Evolutionary conservation across 108 stramenopile genomes (phyloP), one percentile per base, ranked within the genome.

Genomic region (Cylindrotheca fusiformis): DNA sequence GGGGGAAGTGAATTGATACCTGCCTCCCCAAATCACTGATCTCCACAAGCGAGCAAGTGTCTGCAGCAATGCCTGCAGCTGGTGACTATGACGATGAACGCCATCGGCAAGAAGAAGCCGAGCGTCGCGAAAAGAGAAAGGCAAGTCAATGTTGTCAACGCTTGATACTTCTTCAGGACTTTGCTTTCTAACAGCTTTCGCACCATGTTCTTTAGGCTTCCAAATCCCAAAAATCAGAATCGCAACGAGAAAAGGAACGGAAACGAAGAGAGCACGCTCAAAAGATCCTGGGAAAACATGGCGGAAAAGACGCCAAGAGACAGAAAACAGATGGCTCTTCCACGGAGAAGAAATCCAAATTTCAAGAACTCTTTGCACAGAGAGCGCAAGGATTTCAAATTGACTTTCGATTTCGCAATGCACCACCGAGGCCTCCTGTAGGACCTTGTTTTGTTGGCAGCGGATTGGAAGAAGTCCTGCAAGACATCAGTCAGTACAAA

Each of bases 401-500:
- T 49, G 86, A 87, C 8, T 78, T 94, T 45, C 60, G 60, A 3
- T 94, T 94, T 72, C 75, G 93, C 1, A 94, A 94, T 66, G 93
- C 93, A 6, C 89, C 93, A 4, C 93, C 93, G 21, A 81, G 93
- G 41, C 93, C 93, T 5, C 93, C 93, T 21, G 93, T 94, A 17
- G 93, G 93, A 17, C 93, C 93, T 1, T 78, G 77, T 68, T 94
- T 94, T 72, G 87, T 94, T 3, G 93, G 93, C 0, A 58, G 70
- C 8, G 84, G 84, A 28, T 63, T 94, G 21, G 82, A 87, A 33
- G 93, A 82, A 10, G 83, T 87, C 6, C 52, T 94, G 36, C 49
- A 67, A 5, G 77, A 87, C 32, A 72, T 77, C 36, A 76, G 81
- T 68, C 72, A 76, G 47, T 94, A 94, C 82, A 80, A 79, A 58